These are phyloP conservation scores for Camelina sativa DNA, from an alignment of 345 rosid genomes.

Conservation along the genomic window DNA sequence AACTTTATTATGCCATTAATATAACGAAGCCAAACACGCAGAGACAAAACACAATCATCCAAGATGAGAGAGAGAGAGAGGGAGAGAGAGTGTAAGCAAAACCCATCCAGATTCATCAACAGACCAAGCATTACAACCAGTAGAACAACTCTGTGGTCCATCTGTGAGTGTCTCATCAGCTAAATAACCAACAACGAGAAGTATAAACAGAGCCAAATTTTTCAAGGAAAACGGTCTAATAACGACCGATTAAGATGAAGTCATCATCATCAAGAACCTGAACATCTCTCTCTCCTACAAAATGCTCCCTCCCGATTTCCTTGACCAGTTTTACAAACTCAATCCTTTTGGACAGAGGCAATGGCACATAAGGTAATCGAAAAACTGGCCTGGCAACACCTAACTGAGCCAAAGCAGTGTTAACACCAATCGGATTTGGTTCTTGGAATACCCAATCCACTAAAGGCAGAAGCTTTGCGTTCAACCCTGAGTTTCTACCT, in stretches of 20 bases:
- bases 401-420: conserved; percentile 87
- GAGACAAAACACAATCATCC: conserved; percentile 20
- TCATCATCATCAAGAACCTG: conserved; percentile 77
- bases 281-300: conserved; percentile 78
- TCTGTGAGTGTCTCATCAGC: conserved; percentile 16
- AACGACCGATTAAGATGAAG: conserved; percentile 68
- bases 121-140: background rate
- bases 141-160: conserved; percentile 24
- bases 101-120: conserved; percentile 22
- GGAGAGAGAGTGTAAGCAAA: background rate
- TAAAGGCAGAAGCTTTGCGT: conserved; percentile 69
- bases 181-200: background rate
- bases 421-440: conserved; percentile 84
- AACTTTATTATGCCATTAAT: background rate
- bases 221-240: conserved; percentile 46
- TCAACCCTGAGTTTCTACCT: conserved; percentile 63
- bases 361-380: conserved; percentile 81
- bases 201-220: background rate
- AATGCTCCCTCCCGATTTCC: conserved; percentile 69
- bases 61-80: background rate
- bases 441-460: conserved; percentile 79
- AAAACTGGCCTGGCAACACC: conserved; percentile 84
- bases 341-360: conserved; percentile 61
- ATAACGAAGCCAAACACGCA: conserved; percentile 30
- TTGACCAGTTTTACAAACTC: conserved; percentile 76